Conservation (phyloP, 441 rosid genomes). For the Adansonia gregorii region DNA sequence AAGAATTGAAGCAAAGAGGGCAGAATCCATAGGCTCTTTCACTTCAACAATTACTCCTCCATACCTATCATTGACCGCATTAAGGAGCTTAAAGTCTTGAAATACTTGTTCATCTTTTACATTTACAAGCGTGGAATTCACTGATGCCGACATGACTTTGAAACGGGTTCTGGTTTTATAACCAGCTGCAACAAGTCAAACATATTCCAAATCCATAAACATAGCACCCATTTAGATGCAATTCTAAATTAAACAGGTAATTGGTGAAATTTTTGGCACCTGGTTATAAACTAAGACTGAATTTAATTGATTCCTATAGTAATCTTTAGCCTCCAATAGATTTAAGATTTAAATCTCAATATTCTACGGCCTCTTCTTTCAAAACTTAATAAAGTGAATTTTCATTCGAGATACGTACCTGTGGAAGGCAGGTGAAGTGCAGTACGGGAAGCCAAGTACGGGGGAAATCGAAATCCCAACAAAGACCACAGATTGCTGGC, state of each 20-base stretch:
- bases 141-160: conserved; percentile 43
- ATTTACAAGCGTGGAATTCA: conserved; percentile 18
- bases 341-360: no score
- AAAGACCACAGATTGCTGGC: neutral
- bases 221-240: neutral
- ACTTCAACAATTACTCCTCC: conserved; percentile 77
- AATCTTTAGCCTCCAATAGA: no score
- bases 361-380: no score
- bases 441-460: neutral
- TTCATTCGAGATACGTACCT: neutral
- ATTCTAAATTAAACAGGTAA: neutral
- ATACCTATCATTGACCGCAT: conserved; percentile 57
- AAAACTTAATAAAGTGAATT: neutral
- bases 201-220: neutral
- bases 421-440: neutral
- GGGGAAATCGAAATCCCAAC: conserved; percentile 7
- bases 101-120: conserved; percentile 31
- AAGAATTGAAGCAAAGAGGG: conserved; percentile 57
- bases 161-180: conserved; percentile 17
- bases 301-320: no score
- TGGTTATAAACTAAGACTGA: no score
- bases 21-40: conserved; percentile 55
- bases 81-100: conserved; percentile 38
- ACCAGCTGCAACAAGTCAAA: conserved; percentile 14
- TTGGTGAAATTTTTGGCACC: no score